These are phyloP conservation scores for Waltergamsia citrina DNA, from an alignment of 2,329 filamentous ascomycete species.

Conservation along the genomic window DNA sequence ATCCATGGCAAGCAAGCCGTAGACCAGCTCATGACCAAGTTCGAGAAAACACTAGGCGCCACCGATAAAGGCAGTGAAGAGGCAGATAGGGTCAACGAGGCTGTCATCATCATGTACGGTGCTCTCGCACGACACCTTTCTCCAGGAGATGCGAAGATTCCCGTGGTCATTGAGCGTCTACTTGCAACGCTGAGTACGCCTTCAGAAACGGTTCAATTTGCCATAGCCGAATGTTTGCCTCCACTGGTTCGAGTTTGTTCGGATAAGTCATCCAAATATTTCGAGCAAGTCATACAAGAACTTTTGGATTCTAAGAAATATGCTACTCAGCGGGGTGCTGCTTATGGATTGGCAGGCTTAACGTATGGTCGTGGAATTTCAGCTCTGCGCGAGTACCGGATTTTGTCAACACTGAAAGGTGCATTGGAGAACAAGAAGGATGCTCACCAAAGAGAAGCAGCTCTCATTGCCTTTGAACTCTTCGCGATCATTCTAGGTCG, in stretches of 20 bases:
- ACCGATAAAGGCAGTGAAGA: conserved; percentile 74
- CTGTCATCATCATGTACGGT: conserved; percentile 95
- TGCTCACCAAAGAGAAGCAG: conserved; percentile 76
- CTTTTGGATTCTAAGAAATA: conserved; percentile 86
- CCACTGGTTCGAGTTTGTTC: conserved; percentile 77
- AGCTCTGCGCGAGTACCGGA: conserved; percentile 73
- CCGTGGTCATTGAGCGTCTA: conserved; percentile 77
- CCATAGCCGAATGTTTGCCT: conserved; percentile 87
- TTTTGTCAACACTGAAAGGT: conserved; percentile 70
- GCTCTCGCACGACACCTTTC: conserved; percentile 83
- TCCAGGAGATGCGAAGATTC: conserved; percentile 76
- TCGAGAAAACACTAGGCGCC: conserved; percentile 79
- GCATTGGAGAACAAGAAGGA: conserved; percentile 96
- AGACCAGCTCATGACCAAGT: conserved; percentile 84
- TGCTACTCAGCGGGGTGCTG: conserved; percentile 83
- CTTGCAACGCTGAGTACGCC: conserved; percentile 85
- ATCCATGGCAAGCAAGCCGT: conserved; percentile 73
- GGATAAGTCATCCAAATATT: conserved; percentile 70
- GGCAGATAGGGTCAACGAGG: conserved; percentile 88
- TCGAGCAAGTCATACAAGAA: conserved; percentile 70
- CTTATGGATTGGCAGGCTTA: conserved; percentile 87
- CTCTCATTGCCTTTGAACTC: conserved; percentile 83
- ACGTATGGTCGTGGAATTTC: conserved; percentile 80
- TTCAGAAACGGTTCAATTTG: conserved; percentile 94
- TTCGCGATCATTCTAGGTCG: conserved; percentile 78